Evolutionary conservation across 2,329 filamentous ascomycete genomes (phyloP).

Genomic region (Fusarium sp.): DNA sequence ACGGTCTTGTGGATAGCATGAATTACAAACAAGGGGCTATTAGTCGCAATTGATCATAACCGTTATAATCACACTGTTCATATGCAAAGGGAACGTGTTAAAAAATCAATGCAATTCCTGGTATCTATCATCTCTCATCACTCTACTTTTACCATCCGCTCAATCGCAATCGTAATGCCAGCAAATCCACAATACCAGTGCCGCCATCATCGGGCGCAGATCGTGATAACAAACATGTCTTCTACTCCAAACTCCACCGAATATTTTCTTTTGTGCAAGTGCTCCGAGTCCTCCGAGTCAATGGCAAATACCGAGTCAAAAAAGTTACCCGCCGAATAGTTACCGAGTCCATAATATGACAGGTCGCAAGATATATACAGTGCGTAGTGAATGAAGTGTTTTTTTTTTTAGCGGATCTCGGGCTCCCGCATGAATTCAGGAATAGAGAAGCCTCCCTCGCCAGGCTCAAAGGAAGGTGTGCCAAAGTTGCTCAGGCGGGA

Average conservation of each 20-base stretch:
- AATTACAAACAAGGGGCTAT: slow-evolving; percentile 9
- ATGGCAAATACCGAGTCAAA: background rate
- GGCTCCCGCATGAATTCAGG: slow-evolving; percentile 60
- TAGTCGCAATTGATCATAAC: slow-evolving; percentile 10
- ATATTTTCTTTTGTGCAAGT: background rate
- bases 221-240: slow-evolving; percentile 21
- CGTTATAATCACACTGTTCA: background rate
- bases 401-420: slow-evolving; percentile 54
- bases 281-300: background rate
- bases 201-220: slow-evolving; percentile 7
- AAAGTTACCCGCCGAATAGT: background rate
- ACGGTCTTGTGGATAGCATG: background rate
- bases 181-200: slow-evolving; percentile 1
- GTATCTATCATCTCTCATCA: slow-evolving; percentile 32
- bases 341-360: background rate
- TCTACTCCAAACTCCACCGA: slow-evolving; percentile 23
- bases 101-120: slow-evolving; percentile 7
- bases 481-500: slow-evolving; percentile 49
- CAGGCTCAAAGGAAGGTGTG: slow-evolving; percentile 49
- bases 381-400: background rate
- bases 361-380: background rate
- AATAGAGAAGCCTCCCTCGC: slow-evolving; percentile 52
- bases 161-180: background rate
- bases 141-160: slow-evolving; percentile 25
- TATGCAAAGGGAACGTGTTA: background rate